Conservation (phyloP, 345 rosid species). For the Melaleuca alternifolia region DNA sequence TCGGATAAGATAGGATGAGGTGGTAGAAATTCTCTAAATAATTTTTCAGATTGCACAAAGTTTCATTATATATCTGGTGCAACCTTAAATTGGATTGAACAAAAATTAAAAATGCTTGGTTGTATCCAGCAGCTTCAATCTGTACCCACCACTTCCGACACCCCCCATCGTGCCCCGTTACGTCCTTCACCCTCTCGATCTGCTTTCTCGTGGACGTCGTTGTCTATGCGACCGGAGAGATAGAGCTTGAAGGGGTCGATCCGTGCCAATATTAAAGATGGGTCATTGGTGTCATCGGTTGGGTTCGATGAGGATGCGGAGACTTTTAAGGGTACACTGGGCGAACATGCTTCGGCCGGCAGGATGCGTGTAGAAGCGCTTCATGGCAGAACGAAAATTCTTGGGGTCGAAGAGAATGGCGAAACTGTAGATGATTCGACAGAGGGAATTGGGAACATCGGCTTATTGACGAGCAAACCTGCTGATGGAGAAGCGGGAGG, state of each 20-base stretch:
- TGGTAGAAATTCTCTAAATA: background rate
- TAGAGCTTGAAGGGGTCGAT: background rate
- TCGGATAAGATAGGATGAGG: background rate
- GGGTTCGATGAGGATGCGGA: background rate
- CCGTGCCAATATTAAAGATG: background rate
- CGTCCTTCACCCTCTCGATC: background rate
- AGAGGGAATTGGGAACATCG: no score
- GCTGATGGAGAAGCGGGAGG: no score
- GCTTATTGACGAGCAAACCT: no score
- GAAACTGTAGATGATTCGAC: no score
- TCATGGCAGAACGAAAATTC: no score
- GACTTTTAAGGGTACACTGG: background rate
- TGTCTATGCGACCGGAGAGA: background rate
- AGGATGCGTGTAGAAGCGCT: no score
- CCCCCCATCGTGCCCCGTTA: background rate
- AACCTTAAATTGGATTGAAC: background rate
- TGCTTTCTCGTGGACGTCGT: background rate
- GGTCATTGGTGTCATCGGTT: background rate
- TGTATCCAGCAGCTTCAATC: background rate
- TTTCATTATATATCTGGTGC: background rate
- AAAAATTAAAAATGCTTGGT: background rate
- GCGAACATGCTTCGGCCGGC: no score
- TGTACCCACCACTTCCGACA: background rate
- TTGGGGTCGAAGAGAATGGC: no score
- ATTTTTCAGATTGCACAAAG: background rate